These are phyloP conservation scores for Clonostachys sp. DNA, from an alignment of 2,329 filamentous ascomycete species.

Conservation along the genomic window DNA sequence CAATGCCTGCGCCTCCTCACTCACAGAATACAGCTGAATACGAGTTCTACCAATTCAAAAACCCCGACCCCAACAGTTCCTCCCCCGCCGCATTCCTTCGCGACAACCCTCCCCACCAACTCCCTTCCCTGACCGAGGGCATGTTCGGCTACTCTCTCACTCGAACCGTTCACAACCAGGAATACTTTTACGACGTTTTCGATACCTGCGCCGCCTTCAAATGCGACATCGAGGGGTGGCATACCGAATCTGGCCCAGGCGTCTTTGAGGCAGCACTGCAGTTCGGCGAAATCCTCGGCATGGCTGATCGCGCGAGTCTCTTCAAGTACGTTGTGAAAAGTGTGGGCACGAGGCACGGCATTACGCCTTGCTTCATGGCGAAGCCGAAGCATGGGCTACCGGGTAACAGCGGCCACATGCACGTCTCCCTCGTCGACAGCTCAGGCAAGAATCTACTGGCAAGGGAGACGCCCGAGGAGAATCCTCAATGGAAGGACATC, in stretches of 20 bases:
- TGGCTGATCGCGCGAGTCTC: slow-evolving; percentile 86
- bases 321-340: slow-evolving; percentile 97
- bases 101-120: slow-evolving; percentile 65
- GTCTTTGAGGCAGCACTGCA: slow-evolving; percentile 95
- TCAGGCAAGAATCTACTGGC: slow-evolving; percentile 81
- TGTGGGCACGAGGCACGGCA: slow-evolving; percentile 78
- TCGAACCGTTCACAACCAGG: slow-evolving; percentile 81
- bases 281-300: slow-evolving; percentile 79
- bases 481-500: slow-evolving; percentile 71
- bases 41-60: slow-evolving; percentile 89
- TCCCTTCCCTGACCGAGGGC: slow-evolving; percentile 80
- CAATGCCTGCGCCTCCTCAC: neutral
- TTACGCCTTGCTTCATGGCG: slow-evolving; percentile 98
- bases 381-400: slow-evolving; percentile 89
- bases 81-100: slow-evolving; percentile 72
- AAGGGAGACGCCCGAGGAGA: slow-evolving; percentile 65
- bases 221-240: slow-evolving; percentile 88
- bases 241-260: slow-evolving; percentile 88
- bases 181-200: slow-evolving; percentile 88
- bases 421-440: slow-evolving; percentile 80
- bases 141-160: slow-evolving; percentile 96
- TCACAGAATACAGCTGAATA: slow-evolving; percentile 65
- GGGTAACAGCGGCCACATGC: slow-evolving; percentile 94
- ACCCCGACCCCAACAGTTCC: slow-evolving; percentile 51
- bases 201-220: slow-evolving; percentile 73